Evolutionary conservation across 2,329 filamentous ascomycete species (phyloP).

Genomic region (Paraphoma sp.): DNA sequence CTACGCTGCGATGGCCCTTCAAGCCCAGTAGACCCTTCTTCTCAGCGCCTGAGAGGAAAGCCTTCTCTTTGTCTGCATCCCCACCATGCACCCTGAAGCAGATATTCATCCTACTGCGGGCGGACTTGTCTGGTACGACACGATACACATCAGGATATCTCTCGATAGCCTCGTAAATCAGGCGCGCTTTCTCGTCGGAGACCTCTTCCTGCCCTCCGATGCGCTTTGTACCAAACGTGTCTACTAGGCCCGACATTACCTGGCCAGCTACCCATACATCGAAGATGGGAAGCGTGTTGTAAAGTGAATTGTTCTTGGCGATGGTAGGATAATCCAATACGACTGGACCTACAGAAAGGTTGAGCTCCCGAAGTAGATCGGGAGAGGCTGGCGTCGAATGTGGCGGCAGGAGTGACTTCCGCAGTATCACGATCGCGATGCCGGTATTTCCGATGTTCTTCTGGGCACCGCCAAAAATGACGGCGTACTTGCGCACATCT

Average conservation of each 20-base stretch:
- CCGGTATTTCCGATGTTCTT: constrained; percentile 92
- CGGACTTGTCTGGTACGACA: constrained; percentile 77
- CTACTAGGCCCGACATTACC: constrained; percentile 79
- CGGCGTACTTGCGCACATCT: constrained; percentile 77
- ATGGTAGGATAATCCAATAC: constrained; percentile 84
- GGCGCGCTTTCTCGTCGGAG: constrained; percentile 73
- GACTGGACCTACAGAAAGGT: constrained; percentile 78
- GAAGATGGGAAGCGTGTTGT: constrained; percentile 96
- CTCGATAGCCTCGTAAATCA: constrained; percentile 81
- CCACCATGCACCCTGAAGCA: constrained; percentile 80
- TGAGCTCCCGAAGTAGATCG: constrained; percentile 73
- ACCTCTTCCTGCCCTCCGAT: constrained; percentile 79
- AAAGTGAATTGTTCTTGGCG: constrained; percentile 91
- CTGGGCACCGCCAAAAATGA: constrained; percentile 90
- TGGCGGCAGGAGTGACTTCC: constrained; percentile 79
- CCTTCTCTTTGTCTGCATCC: constrained; percentile 74
- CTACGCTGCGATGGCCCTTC: constrained; percentile 87
- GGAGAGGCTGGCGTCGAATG: constrained; percentile 64
- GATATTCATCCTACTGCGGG: constrained; percentile 90
- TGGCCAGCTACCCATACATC: constrained; percentile 91
- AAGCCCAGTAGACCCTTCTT: constrained; percentile 75
- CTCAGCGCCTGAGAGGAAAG: constrained; percentile 77
- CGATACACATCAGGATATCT: constrained; percentile 74
- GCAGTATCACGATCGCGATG: constrained; percentile 84
- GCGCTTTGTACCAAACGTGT: constrained; percentile 67